Base-by-base conservation (phyloP, 192 early-diverging fungal species). In the Chytriomyces sp. region DNA sequence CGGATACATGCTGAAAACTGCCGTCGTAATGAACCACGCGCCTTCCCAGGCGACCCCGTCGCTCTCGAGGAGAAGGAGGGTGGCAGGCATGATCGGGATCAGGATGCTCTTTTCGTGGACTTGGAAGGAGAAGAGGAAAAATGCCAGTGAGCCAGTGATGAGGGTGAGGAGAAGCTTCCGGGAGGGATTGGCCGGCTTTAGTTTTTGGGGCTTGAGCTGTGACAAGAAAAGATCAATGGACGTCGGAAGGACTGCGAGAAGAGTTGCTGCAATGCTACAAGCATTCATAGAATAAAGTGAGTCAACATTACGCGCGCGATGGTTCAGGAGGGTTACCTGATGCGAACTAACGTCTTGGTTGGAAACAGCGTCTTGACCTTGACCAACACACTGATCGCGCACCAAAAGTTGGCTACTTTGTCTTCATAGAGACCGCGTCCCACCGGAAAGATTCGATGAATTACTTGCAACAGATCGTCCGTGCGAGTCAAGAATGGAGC, bases 401-500 rank as follows among this genome's bases (percentile, higher is more conserved):
- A 99, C 97, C 97, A 99, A 6, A 99, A 73, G 72, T 97, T 99
- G 40, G 94, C 95, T 2, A 99, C 97, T 77, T 99, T 99, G 82
- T 99, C 97, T 76, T 99, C 96, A 77, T 95, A 99, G 17, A 99
- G 79, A 0, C 97, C 97, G 32, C 97, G 89, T 14, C 89, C 87
- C 6, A 99, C 88, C 0, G 97, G 97, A 58, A 99, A 99, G 2
- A 99, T 85, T 10, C 97, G 87, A 41, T 83, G 73, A 4, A 95
- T 70, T 0, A 96, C 90, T 78, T 96, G 95, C 30, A 79, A 37
- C 5, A 96, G 70, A 54, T 92, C 83, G 0, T 79, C 85, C 5
- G 83, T 7, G 5, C 88, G 85, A 10, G 61, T 60, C 39, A 93
- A 63, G 84, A 91, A 96, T 12, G 93, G 93, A 3, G 76, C 68